Percentiles rank a stretch among this genome's conserved stretches.
Conservation (phyloP, 768 basidiomycete genomes). For the Termitomyces sp. region DNA sequence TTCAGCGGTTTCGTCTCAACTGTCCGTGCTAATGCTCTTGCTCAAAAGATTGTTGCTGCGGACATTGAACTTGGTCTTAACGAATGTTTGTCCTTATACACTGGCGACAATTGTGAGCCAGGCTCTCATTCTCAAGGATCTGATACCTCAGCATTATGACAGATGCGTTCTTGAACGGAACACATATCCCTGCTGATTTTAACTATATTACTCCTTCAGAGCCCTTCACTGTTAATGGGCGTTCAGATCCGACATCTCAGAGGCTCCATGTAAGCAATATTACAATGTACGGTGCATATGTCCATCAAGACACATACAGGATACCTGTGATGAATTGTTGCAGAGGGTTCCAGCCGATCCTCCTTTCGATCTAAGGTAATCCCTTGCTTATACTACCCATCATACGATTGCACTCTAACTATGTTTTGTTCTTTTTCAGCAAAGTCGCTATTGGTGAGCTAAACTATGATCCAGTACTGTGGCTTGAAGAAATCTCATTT, state of each 20-base stretch:
- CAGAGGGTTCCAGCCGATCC: constrained; percentile 37
- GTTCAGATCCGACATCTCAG: constrained; percentile 38
- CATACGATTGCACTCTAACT: neutral
- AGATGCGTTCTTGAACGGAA: constrained; percentile 46
- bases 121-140: neutral
- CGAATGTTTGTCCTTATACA: constrained; percentile 33
- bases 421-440: constrained; percentile 15
- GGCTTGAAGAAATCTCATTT: neutral
- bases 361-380: constrained; percentile 38
- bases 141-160: neutral
- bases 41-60: constrained; percentile 50
- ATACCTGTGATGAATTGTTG: constrained; percentile 33
- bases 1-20: constrained; percentile 52
- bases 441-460: constrained; percentile 40
- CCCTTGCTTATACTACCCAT: neutral
- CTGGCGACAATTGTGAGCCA: constrained; percentile 45
- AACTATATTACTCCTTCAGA: constrained; percentile 40
- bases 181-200: constrained; percentile 29
- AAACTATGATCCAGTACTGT: neutral
- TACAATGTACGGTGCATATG: neutral
- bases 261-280: constrained; percentile 34
- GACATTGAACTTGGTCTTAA: constrained; percentile 41
- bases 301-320: constrained; percentile 18
- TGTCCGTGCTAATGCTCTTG: constrained; percentile 47
- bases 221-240: constrained; percentile 38